Base-by-base conservation (phyloP, 495 filamentous ascomycete genomes). In the Jackrogersella multiformis region DNA sequence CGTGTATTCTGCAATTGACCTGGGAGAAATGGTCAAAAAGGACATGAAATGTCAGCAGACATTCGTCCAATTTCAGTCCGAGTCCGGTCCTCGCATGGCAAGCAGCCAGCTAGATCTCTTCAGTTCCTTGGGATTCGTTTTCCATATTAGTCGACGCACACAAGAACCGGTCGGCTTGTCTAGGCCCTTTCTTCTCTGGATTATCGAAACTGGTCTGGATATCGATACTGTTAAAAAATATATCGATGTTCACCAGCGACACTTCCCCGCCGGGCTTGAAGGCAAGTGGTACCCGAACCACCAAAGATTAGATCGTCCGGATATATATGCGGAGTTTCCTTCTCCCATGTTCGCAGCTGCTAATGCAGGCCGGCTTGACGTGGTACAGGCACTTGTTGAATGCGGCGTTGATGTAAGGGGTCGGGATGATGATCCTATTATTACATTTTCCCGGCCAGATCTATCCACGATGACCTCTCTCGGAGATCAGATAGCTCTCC, bases 331-430 rank as follows among this genome's bases (percentile, higher is more conserved):
- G 2, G 23, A 49, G 4, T 20, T 53, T 10, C 46, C 45, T 35
- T 32, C 48, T 10, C 63, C 63, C 13, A 34, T 56, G 24, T 8
- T 18, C 7, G 13, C 13, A 32, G 64, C 64, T 1, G 13, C 16
- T 3, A 41, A 10, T 4, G n/a, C 4, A 18, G 56, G 49, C 5
- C 38, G 64, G 4, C 21, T 56, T 16, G 64, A 66, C 21, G 42
- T 61, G 9, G 13, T 66, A 9, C 5, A 61, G 20, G 34, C 41
- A 7, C 64, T 66, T 12, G 0, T 42, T 1, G 32, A 21, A 26
- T 35, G 6, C n/a, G 64, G 56, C 5, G 42, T 56, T 18, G 4
- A n/a, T 6, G 20, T 26, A 7, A 26, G 8, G 42, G 18, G 18
- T 23, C 18, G 38, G 38, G 3, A 18, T 1, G 1, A 20, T 20